phyloP scores from a whole-genome alignment of 129 eudicot genomes.

The Flaveria linearis region DNA sequence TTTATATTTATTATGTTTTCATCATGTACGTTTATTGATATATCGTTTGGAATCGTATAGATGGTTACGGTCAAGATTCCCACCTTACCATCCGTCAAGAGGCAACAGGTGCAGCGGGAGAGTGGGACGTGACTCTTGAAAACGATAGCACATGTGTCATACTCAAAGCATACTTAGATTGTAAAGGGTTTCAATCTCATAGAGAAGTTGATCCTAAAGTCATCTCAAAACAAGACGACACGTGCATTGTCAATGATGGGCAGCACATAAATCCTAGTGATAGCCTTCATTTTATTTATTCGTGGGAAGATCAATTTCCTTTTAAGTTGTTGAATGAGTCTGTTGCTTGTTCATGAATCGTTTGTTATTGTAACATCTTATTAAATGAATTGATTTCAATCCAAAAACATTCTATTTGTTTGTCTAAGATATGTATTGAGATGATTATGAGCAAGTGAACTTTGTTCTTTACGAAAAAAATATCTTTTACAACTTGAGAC shows the following conservation, averaged over 20 bases:
- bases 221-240: constrained; percentile 12
- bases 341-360: not conserved
- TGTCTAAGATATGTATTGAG: not conserved
- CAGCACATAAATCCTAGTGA: constrained; percentile 1
- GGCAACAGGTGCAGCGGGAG: not conserved
- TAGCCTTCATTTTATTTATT: constrained; percentile 16
- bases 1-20: not conserved
- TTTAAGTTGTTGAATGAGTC: constrained; percentile 5
- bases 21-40: not conserved
- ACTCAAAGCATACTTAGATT: constrained; percentile 14
- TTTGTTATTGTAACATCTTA: not conserved
- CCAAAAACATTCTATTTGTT: not conserved
- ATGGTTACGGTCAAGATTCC: not conserved
- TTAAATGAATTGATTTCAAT: not conserved
- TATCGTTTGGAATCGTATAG: not conserved
- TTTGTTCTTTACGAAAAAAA: not conserved
- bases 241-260: constrained; percentile 19
- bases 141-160: constrained; percentile 20
- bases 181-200: constrained; percentile 25
- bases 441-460: too few relatives aligned
- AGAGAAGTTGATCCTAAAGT: constrained; percentile 8
- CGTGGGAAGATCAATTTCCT: constrained; percentile 15
- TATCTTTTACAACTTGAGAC: too few relatives aligned
- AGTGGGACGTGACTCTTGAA: constrained; percentile 25
- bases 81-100: not conserved